Percentiles rank a stretch among this genome's conserved stretches.
Conservation (phyloP, 2,329 filamentous ascomycete species). For the Phialophora expanda region DNA sequence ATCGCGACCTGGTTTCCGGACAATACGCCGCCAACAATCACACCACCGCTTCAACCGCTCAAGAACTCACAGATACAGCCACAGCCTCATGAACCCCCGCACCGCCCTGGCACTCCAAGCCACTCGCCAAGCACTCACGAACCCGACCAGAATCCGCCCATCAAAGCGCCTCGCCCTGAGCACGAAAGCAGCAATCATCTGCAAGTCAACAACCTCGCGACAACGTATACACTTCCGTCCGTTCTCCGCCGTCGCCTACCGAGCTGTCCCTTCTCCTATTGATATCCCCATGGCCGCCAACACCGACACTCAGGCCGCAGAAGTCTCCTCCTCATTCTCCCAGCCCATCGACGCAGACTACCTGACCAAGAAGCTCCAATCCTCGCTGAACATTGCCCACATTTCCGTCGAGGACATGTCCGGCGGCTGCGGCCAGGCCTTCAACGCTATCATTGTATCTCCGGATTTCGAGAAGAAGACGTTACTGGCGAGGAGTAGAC, state of each 20-base stretch:
- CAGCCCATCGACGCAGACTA: slow-evolving; percentile 71
- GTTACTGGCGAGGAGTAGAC: slow-evolving; percentile 81
- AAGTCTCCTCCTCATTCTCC: slow-evolving; percentile 53
- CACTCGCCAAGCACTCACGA: slow-evolving; percentile 8
- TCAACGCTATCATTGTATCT: slow-evolving; percentile 72
- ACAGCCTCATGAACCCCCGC: slow-evolving; percentile 25
- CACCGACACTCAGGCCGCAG: slow-evolving; percentile 37
- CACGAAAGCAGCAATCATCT: background rate
- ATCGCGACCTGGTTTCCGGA: background rate
- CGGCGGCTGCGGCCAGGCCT: slow-evolving; percentile 74
- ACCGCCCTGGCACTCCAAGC: slow-evolving; percentile 19
- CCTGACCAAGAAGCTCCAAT: slow-evolving; percentile 70
- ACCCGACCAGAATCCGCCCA: background rate
- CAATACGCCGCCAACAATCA: background rate
- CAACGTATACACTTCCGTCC: background rate
- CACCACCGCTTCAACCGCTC: background rate
- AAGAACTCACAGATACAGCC: background rate
- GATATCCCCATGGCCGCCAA: slow-evolving; percentile 44
- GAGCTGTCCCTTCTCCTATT: slow-evolving; percentile 9
- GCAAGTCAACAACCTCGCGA: background rate
- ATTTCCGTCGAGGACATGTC: slow-evolving; percentile 92
- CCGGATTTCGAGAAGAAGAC: slow-evolving; percentile 72
- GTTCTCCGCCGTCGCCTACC: background rate
- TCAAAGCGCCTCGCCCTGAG: background rate
- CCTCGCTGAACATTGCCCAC: slow-evolving; percentile 74